Evolutionary conservation across 2,329 filamentous ascomycete species (phyloP).

Genomic region (Emydomyces testavorans): DNA sequence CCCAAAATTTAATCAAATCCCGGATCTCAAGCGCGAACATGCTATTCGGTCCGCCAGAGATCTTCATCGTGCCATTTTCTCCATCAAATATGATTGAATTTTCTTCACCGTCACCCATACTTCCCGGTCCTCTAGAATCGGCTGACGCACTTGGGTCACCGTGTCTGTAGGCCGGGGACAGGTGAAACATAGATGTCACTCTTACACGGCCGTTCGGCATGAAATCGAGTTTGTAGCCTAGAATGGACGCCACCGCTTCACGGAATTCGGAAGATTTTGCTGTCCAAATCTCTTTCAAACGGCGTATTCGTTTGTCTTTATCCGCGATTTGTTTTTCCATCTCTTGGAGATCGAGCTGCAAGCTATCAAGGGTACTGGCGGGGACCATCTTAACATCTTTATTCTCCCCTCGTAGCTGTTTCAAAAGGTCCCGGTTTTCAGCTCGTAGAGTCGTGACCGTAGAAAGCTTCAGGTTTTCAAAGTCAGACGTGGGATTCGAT

Average conservation of each 20-base stretch:
- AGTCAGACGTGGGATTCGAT: conserved; percentile 81
- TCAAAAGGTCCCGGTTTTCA: conserved; percentile 74
- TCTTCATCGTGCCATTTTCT: conserved; percentile 94
- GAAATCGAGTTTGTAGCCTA: conserved; percentile 92
- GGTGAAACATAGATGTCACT: conserved; percentile 75
- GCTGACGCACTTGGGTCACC: conserved; percentile 46
- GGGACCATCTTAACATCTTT: conserved; percentile 55
- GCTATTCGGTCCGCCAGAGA: conserved; percentile 77
- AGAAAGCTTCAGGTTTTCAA: conserved; percentile 69
- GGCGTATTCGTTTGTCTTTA: conserved; percentile 66
- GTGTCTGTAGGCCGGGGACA: conserved; percentile 42
- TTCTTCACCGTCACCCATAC: conserved; percentile 39
- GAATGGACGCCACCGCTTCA: conserved; percentile 78
- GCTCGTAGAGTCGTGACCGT: conserved; percentile 66
- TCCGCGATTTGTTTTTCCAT: conserved; percentile 57
- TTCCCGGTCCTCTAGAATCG: conserved; percentile 39
- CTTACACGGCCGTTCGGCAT: conserved; percentile 94
- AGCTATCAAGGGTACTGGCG: conserved; percentile 59
- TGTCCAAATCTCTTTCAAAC: conserved; percentile 85
- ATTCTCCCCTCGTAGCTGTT: conserved; percentile 50
- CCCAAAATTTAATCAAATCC: conserved; percentile 89
- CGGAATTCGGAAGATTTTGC: conserved; percentile 90
- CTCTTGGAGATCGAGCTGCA: conserved; percentile 63
- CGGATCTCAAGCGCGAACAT: conserved; percentile 75
- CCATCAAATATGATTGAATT: conserved; percentile 72